Evolutionary conservation across 176 grass and related monocot genomes (phyloP).

Genomic region (Oryza glaberrima): DNA sequence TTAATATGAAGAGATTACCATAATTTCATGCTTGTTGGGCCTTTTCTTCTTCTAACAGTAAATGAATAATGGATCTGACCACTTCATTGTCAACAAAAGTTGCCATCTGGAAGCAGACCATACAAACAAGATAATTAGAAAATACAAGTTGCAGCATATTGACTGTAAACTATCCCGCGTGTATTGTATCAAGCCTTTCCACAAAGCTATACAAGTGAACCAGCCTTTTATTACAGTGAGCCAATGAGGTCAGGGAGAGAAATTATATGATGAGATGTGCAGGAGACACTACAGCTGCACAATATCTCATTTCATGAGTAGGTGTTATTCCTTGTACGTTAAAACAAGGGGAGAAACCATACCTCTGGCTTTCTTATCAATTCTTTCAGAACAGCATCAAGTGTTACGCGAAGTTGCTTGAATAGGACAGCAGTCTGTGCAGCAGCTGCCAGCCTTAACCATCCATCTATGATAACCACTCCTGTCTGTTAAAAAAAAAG

Average conservation of each 20-base stretch:
- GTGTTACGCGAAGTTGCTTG: slow-evolving; percentile 81
- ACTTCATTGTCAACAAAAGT: slow-evolving; percentile 84
- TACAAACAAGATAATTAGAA: slow-evolving; percentile 33
- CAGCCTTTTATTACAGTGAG: slow-evolving; percentile 1
- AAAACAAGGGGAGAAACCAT: slow-evolving; percentile 32
- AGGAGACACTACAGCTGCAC: slow-evolving; percentile 15
- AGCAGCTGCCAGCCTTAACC: slow-evolving; percentile 91
- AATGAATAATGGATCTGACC: slow-evolving; percentile 88
- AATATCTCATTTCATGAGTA: slow-evolving; percentile 7
- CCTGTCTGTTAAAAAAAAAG: slow-evolving; percentile 59
- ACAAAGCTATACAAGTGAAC: slow-evolving; percentile 11
- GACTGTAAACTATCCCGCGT: slow-evolving; percentile 14
- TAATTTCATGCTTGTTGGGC: slow-evolving; percentile 49
- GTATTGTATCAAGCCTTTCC: slow-evolving; percentile 24
- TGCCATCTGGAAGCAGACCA: slow-evolving; percentile 67
- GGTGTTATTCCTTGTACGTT: slow-evolving; percentile 14
- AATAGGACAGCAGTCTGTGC: slow-evolving; percentile 90
- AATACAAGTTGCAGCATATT: slow-evolving; percentile 19
- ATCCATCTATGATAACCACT: slow-evolving; percentile 79
- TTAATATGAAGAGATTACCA: slow-evolving; percentile 45
- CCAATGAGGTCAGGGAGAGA: not conserved
- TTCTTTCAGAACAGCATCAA: slow-evolving; percentile 92
- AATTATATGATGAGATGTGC: slow-evolving; percentile 19
- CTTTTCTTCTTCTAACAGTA: slow-evolving; percentile 95
- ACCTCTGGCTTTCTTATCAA: slow-evolving; percentile 87